phyloP scores from a whole-genome alignment of 2,329 filamentous ascomycete genomes.

The Penicillium sp. region DNA sequence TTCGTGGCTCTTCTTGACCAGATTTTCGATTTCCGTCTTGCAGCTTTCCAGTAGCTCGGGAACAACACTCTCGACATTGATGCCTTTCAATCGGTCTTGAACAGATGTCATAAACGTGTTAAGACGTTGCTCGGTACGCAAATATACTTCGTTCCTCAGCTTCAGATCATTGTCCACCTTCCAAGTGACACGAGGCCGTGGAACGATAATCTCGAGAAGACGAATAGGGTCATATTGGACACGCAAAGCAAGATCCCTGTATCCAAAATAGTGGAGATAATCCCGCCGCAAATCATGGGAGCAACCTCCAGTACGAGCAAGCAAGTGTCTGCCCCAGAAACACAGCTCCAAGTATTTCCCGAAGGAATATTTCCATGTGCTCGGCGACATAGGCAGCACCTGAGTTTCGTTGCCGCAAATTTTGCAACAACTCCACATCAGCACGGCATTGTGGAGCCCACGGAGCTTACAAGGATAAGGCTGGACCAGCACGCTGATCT shows the following conservation, averaged over 20 bases:
- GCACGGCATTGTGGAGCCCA: slow-evolving; percentile 69
- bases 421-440: slow-evolving; percentile 98
- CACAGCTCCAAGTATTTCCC: slow-evolving; percentile 97
- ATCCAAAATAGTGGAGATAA: slow-evolving; percentile 89
- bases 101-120: slow-evolving; percentile 86
- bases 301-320: slow-evolving; percentile 71
- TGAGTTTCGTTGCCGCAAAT: slow-evolving; percentile 87
- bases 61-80: slow-evolving; percentile 85
- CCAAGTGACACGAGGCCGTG: slow-evolving; percentile 87
- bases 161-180: slow-evolving; percentile 92
- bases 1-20: slow-evolving; percentile 76
- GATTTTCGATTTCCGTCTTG: slow-evolving; percentile 72
- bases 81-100: slow-evolving; percentile 75
- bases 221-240: slow-evolving; percentile 93
- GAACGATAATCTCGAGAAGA: slow-evolving; percentile 90
- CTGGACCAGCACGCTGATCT: slow-evolving; percentile 87
- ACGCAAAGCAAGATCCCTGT: slow-evolving; percentile 77
- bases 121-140: slow-evolving; percentile 75
- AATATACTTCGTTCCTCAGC: slow-evolving; percentile 89
- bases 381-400: slow-evolving; percentile 85
- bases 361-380: slow-evolving; percentile 97
- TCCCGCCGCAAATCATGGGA: slow-evolving; percentile 90
- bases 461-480: slow-evolving; percentile 65
- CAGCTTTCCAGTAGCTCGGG: slow-evolving; percentile 83
- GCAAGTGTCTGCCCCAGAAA: slow-evolving; percentile 87